These are phyloP conservation scores for Panicum hallii DNA, from an alignment of 202 grass and related monocot genomes.

Conservation along the genomic window DNA sequence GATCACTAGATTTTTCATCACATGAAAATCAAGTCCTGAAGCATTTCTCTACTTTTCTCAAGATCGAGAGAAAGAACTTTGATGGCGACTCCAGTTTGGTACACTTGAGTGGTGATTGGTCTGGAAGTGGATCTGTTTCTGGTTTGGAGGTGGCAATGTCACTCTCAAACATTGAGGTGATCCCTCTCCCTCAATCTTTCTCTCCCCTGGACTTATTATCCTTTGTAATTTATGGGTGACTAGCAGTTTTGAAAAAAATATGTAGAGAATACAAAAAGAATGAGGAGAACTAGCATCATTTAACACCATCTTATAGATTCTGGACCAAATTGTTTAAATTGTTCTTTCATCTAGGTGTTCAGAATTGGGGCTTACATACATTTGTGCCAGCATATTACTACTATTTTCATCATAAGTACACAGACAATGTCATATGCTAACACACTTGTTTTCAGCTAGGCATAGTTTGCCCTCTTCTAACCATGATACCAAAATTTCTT, in stretches of 20 bases:
- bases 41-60: slow-evolving; percentile 62
- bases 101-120: slow-evolving; percentile 63
- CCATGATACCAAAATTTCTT: slow-evolving; percentile 5
- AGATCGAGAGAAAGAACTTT: slow-evolving; percentile 62
- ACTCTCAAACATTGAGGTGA: slow-evolving; percentile 72
- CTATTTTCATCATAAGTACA: slow-evolving; percentile 22
- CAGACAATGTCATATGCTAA: slow-evolving; percentile 20
- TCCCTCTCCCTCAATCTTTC: slow-evolving; percentile 22
- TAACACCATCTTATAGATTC: background rate
- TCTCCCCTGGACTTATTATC: slow-evolving; percentile 20
- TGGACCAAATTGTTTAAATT: slow-evolving; percentile 15
- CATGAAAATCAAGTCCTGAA: slow-evolving; percentile 65
- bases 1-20: slow-evolving; percentile 48
- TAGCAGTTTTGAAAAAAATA: background rate
- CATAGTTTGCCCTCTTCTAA: background rate
- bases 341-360: slow-evolving; percentile 19
- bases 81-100: slow-evolving; percentile 42
- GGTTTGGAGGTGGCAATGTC: slow-evolving; percentile 71
- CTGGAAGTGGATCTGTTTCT: slow-evolving; percentile 71
- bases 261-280: background rate
- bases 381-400: background rate
- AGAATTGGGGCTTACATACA: slow-evolving; percentile 27
- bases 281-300: slow-evolving; percentile 12
- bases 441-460: slow-evolving; percentile 34
- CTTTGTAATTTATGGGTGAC: slow-evolving; percentile 36